phyloP scores from a whole-genome alignment of 306 rosid species.

The Fragaria iinumae region DNA sequence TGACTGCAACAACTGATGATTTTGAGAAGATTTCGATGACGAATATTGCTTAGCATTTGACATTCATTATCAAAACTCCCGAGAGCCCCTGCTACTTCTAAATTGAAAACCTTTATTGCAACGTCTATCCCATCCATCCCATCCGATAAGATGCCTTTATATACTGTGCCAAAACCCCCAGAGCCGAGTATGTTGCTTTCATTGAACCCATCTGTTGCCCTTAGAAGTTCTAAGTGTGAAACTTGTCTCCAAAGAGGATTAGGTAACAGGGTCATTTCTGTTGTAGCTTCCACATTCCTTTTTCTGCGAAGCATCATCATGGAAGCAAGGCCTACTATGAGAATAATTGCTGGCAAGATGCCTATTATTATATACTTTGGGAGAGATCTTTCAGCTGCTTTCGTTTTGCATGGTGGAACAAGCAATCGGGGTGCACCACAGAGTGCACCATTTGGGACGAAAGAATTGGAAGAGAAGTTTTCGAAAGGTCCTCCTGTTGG shows the following conservation, averaged over 20 bases:
- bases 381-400: background rate
- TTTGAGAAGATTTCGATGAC: slow-evolving; percentile 30
- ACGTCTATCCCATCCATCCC: slow-evolving; percentile 21
- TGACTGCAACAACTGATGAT: slow-evolving; percentile 18
- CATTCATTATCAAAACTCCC: slow-evolving; percentile 21
- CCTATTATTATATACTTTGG: background rate
- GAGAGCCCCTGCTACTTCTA: slow-evolving; percentile 10
- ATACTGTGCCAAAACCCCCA: slow-evolving; percentile 26
- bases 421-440: slow-evolving; percentile 23
- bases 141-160: slow-evolving; percentile 22
- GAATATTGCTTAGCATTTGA: slow-evolving; percentile 10
- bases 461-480: slow-evolving; percentile 25
- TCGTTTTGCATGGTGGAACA: slow-evolving; percentile 21
- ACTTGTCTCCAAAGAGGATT: slow-evolving; percentile 21
- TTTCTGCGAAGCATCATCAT: background rate
- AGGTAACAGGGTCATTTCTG: background rate
- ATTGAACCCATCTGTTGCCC: slow-evolving; percentile 23
- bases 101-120: slow-evolving; percentile 31
- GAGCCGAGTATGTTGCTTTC: slow-evolving; percentile 20
- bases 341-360: background rate
- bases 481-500: slow-evolving; percentile 20
- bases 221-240: slow-evolving; percentile 25
- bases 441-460: slow-evolving; percentile 24
- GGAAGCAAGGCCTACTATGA: background rate
- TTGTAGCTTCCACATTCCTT: background rate